Evolutionary conservation across 1,284 basidiomycete species (phyloP), one percentile per base, ranked within the genome.

Genomic region (Puccinia coronata): DNA sequence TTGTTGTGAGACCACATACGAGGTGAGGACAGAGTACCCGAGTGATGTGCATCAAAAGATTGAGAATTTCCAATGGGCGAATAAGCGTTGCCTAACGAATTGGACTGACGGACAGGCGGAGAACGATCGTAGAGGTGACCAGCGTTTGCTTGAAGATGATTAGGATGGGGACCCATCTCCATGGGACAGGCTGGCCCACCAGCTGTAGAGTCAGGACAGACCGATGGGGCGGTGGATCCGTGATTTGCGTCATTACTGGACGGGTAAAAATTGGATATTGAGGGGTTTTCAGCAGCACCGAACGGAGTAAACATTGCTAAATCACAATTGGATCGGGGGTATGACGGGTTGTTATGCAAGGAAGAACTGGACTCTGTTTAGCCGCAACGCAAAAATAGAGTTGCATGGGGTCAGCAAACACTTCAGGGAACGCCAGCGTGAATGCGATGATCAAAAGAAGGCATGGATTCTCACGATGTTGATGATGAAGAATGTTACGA

Each of bases 321-420:
- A 72, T 72, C 70, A 28, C 70, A 72, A 8, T n/a, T 23, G 25
- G 70, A 18, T 12, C 70, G 70, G 53, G 43, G 70, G 49, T 72
- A 72, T 31, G 70, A 72, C n/a, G 67, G 31, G 20, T 67, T 11
- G 41, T 49, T 43, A 23, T 47, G 43, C 43, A 72, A 28, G 70
- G 70, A 53, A 14, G 70, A 23, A 20, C 36, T 72, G 20, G 47
- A 31, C 28, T 51, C 70, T 72, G 31, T 16, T 53, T 11, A 11
- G 20, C 3, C 5, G 12, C 47, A 72, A 59, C 3, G 31, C 36
- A 74, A 20, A 34, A 49, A 47, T 36, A 28, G 34, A 20, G 36
- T 47, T 2, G 49, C 25, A 23, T 41, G 49, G 53, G 53, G 53
- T 57, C 53, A 71, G 14, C 20, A 71, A 51, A 73, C 25, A 73